Evolutionary conservation across 2,329 filamentous ascomycete genomes (phyloP).

Genomic region (Phaeosphaeriaceae sp.): DNA sequence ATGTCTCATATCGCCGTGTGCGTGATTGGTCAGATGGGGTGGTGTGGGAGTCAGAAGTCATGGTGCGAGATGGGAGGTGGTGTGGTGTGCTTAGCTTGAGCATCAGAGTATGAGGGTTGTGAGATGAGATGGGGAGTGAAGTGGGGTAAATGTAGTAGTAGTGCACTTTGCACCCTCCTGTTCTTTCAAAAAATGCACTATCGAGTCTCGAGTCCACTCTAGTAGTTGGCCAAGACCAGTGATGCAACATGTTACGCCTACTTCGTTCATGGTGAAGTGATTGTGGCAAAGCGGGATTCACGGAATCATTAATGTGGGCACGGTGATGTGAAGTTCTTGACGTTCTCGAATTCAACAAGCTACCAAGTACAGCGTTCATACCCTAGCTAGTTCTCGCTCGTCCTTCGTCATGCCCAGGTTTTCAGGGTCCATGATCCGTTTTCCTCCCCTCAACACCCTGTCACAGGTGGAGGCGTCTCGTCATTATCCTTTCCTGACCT

Average conservation of each 20-base stretch:
- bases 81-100: background rate
- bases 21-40: background rate
- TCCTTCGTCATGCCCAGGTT: conserved; percentile 16
- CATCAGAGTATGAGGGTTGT: background rate
- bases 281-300: conserved; percentile 18
- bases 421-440: conserved; percentile 7
- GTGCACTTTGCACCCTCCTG: background rate
- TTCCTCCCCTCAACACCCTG: conserved; percentile 20
- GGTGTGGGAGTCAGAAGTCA: background rate
- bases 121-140: background rate
- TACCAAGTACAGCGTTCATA: conserved; percentile 3
- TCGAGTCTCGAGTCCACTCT: background rate
- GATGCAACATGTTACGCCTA: background rate
- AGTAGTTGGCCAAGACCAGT: background rate
- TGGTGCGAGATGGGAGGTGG: background rate
- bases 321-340: conserved; percentile 16
- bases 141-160: background rate
- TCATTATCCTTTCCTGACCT: conserved; percentile 6
- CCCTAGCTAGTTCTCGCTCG: conserved; percentile 11
- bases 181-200: background rate
- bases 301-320: conserved; percentile 17
- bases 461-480: conserved; percentile 19
- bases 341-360: conserved; percentile 13
- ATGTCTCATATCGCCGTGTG: background rate
- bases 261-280: background rate